Evolutionary conservation across 257 asterid species (phyloP), one percentile per base, ranked within the genome.

Genomic region (Solanum piurae): DNA sequence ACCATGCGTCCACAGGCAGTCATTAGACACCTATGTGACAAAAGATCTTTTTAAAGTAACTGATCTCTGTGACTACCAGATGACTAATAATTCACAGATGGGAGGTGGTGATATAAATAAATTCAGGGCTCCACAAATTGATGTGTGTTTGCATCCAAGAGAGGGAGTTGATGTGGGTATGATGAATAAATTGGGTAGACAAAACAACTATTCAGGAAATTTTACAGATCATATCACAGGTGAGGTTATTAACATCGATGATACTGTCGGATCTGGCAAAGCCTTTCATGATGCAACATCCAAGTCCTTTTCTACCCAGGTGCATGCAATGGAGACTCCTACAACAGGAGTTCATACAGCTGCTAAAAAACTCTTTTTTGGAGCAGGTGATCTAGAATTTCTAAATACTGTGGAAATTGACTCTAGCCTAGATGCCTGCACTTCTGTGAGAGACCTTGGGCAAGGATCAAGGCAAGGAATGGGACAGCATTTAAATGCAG

Each of bases 171-270:
- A 86, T 87, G 79, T 89, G 36, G 76, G 89, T 86, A 68, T 83
- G 58, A 80, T 76, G 87, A 89, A 87, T 40, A 88, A 87, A 82
- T 69, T 91, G 83, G 60, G 89, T 72, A 62, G 88, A 89, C 89
- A 85, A 87, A 89, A 55, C 33, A 90, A 92, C 89, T 90, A 74
- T 69, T 85, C 92, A 87, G 93, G 91, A 84, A 87, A 87, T 87
- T 88, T 79, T 76, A 90, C 87, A 87, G 93, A 90, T 79, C 89
- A 92, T 90, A 85, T 90, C 73, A 86, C 90, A 66, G 98, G 98
- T 89, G 99, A 96, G 91, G 95, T 94, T 86, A 94, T 97, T 90
- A 91, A 95, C 79, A 88, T 90, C 69, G 94, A 92, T 44, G 92
- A 89, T 80, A 77, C 91, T 68, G 88, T 89, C 88, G 89, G 92